phyloP scores from a whole-genome alignment of 2,329 filamentous ascomycete species.

The Pestalotiopsis sp. region DNA sequence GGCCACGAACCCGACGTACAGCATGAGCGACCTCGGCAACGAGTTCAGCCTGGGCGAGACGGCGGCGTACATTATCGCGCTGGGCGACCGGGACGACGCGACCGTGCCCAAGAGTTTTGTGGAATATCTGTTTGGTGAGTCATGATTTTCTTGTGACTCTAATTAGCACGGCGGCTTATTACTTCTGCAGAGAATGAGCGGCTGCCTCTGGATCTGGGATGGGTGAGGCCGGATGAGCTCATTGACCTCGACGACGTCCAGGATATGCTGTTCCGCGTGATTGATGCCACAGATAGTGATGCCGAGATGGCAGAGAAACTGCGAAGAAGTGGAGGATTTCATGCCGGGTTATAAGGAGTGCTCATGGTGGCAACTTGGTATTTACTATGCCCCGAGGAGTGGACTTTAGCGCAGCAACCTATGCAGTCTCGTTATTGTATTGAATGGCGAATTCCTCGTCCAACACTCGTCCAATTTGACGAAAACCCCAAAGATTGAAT shows the following conservation, averaged over 20 bases:
- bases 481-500: no score
- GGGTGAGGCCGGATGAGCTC: not conserved
- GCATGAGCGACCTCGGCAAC: not conserved
- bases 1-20: constrained; percentile 23
- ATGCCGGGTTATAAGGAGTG: not conserved
- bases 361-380: not conserved
- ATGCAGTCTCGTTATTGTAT: no score
- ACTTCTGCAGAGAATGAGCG: constrained; percentile 2
- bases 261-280: not conserved
- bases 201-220: constrained; percentile 6
- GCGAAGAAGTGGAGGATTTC: not conserved
- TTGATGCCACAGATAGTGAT: constrained; percentile 1
- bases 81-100: not conserved
- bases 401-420: no score
- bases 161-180: not conserved
- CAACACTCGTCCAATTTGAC: no score
- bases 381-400: no score
- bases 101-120: constrained; percentile 4
- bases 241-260: not conserved
- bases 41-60: constrained; percentile 2
- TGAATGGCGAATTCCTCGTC: no score
- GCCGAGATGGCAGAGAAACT: not conserved
- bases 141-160: not conserved
- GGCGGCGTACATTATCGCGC: not conserved
- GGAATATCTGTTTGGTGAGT: constrained; percentile 11